Evolutionary conservation across 257 asterid species (phyloP).

Genomic region (Solanum stenotomum): DNA sequence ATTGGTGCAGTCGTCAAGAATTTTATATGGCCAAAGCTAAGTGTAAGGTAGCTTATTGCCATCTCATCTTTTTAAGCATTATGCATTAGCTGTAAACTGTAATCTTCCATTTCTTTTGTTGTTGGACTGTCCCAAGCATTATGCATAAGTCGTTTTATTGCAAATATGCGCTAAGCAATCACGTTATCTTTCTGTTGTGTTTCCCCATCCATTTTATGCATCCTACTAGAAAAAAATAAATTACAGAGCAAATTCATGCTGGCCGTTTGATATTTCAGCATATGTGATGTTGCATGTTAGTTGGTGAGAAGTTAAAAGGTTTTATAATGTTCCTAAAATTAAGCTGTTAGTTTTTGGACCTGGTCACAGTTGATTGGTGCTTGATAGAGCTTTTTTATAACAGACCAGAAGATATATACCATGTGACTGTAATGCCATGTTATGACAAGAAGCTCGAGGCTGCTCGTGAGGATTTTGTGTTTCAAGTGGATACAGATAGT

Average conservation of each 20-base stretch:
- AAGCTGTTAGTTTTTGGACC: neutral
- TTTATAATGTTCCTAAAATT: neutral
- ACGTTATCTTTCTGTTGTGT: neutral
- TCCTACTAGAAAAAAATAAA: neutral
- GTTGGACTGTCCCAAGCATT: neutral
- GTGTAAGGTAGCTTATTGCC: conserved; percentile 40
- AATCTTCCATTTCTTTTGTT: neutral
- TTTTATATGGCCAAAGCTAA: conserved; percentile 44
- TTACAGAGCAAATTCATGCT: neutral
- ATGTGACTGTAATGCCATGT: conserved; percentile 98
- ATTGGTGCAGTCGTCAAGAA: conserved; percentile 80
- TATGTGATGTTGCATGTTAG: neutral
- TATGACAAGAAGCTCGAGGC: conserved; percentile 99
- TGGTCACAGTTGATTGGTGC: neutral
- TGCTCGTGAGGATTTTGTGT: conserved; percentile 81
- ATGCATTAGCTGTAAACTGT: neutral
- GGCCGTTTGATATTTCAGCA: neutral
- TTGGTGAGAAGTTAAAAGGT: neutral
- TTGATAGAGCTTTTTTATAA: neutral
- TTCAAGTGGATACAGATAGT: conserved; percentile 51
- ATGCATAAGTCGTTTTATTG: neutral
- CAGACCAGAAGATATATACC: conserved; percentile 91
- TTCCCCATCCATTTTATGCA: neutral
- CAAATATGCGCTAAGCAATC: neutral
- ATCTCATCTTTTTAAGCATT: neutral